Percentiles rank a stretch among this genome's conserved stretches.
Evolutionary conservation across 75 land plant genomes (phyloP).

Genomic region (Azolla pinnata): DNA sequence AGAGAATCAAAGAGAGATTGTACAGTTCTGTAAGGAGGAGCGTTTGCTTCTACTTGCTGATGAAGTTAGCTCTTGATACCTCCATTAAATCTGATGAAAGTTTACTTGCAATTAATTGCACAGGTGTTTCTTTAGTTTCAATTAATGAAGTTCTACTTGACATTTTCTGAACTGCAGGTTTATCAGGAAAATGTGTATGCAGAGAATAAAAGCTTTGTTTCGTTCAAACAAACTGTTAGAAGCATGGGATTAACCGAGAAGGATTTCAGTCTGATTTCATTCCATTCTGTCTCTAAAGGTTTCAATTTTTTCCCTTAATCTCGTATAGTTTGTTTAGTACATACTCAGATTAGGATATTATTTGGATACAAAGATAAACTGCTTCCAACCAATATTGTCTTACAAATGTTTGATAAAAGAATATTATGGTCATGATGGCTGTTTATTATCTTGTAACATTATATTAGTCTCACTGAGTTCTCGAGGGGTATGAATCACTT

Average conservation of each 20-base stretch:
- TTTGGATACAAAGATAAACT: too few species aligned
- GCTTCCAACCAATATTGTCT: too few species aligned
- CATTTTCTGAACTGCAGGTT: conserved; percentile 44
- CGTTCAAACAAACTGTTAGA: conserved; percentile 91
- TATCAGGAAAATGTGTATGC: conserved; percentile 95
- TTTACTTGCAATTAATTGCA: not conserved
- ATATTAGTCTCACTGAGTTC: too few species aligned
- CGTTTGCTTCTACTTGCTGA: conserved; percentile 91
- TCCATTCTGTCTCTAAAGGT: conserved; percentile 98
- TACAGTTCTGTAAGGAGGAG: conserved; percentile 85
- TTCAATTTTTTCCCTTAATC: not conserved
- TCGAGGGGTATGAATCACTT: too few species aligned
- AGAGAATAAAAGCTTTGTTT: conserved; percentile 73
- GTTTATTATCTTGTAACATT: too few species aligned
- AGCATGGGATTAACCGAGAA: conserved; percentile 84
- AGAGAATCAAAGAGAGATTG: conserved; percentile 69
- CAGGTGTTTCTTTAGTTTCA: not conserved
- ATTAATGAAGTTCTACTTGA: not conserved
- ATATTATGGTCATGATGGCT: too few species aligned
- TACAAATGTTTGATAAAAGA: too few species aligned
- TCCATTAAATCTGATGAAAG: conserved; percentile 2
- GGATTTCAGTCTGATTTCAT: conserved; percentile 72
- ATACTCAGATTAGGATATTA: too few species aligned
- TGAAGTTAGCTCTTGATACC: conserved; percentile 50
- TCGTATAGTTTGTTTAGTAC: not conserved